Evolutionary conservation across 139 green algal species (phyloP).

Genomic region (Chlamydomonas sp.): DNA sequence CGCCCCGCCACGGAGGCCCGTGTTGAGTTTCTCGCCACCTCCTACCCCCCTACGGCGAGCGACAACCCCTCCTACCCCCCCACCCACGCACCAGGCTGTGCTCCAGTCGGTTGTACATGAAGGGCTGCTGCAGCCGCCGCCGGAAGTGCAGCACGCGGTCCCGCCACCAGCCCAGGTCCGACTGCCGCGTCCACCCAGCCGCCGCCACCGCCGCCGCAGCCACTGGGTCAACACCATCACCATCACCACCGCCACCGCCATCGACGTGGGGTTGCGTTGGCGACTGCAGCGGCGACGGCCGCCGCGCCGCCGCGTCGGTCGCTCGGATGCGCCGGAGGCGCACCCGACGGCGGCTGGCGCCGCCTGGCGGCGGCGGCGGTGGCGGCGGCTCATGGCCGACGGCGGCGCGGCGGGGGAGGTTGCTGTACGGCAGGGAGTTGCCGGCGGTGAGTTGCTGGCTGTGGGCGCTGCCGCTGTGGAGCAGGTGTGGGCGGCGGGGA

Average conservation of each 20-base stretch:
- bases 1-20: not conserved
- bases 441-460: no score
- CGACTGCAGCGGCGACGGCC: no score
- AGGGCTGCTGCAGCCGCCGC: not conserved
- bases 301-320: not conserved
- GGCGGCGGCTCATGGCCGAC: no score
- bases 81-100: constrained; percentile 19
- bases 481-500: no score
- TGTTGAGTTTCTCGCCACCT: not conserved
- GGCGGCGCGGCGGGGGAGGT: no score
- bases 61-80: not conserved
- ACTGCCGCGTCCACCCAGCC: not conserved
- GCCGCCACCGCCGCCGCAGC: not conserved
- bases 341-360: no score
- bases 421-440: no score
- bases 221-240: not conserved
- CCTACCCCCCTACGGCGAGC: not conserved
- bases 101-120: constrained; percentile 10
- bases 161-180: constrained; percentile 1
- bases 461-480: no score
- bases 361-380: no score
- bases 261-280: no score
- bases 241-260: not conserved
- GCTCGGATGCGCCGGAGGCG: not conserved
- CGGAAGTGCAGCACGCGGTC: constrained; percentile 27